These are phyloP conservation scores for Betula pendula DNA, from an alignment of 306 rosid species.

Conservation along the genomic window DNA sequence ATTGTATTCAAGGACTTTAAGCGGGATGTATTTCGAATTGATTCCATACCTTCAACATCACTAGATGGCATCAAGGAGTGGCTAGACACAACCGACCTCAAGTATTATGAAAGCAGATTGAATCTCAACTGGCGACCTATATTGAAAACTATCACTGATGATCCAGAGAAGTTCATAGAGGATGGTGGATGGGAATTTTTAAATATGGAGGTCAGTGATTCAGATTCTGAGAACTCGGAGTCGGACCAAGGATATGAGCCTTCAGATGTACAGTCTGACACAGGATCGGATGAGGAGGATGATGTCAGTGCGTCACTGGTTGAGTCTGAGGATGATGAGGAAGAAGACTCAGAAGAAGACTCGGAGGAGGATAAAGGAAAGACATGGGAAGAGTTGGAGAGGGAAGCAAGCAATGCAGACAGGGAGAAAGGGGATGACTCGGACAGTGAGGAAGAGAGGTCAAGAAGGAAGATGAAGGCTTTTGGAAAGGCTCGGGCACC, in stretches of 20 bases:
- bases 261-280: constrained; percentile 78
- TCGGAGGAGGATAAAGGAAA: constrained; percentile 56
- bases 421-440: constrained; percentile 83
- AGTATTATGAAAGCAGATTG: constrained; percentile 93
- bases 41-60: constrained; percentile 83
- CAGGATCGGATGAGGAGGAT: constrained; percentile 82
- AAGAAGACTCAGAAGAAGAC: constrained; percentile 47
- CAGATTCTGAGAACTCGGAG: constrained; percentile 73
- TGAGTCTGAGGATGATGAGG: constrained; percentile 74
- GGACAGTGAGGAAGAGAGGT: constrained; percentile 90
- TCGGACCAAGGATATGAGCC: constrained; percentile 92
- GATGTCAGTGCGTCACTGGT: constrained; percentile 81
- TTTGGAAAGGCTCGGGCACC: constrained; percentile 72
- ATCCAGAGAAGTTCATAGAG: constrained; percentile 87
- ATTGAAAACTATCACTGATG: constrained; percentile 91
- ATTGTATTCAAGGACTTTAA: constrained; percentile 91
- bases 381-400: constrained; percentile 98
- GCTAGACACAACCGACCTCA: constrained; percentile 91
- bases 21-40: constrained; percentile 86
- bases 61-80: constrained; percentile 94
- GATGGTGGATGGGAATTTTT: constrained; percentile 99
- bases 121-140: constrained; percentile 95
- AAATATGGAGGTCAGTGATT: constrained; percentile 88
- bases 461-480: constrained; percentile 81
- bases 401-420: constrained; percentile 95